Percentiles rank a stretch among this genome's conserved stretches.
Evolutionary conservation across 176 grass and related monocot species (phyloP).

Genomic region (Aegilops umbellulata): DNA sequence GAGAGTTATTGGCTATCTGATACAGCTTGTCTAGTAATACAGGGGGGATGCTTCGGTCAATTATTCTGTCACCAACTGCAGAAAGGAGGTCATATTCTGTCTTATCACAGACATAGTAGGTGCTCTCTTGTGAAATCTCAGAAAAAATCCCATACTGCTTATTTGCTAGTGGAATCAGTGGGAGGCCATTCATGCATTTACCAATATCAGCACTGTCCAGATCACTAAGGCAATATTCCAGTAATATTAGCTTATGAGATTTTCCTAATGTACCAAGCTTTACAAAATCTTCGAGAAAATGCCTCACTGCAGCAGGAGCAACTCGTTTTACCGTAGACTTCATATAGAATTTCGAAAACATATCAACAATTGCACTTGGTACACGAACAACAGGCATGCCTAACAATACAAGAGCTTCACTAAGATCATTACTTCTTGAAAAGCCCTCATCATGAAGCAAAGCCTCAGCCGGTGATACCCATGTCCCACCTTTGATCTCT

Average conservation of each 20-base stretch:
- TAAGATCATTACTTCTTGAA: conserved; percentile 64
- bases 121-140: conserved; percentile 35
- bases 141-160: conserved; percentile 71
- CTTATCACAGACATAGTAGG: conserved; percentile 72
- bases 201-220: conserved; percentile 57
- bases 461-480: conserved; percentile 74
- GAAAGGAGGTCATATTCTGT: conserved; percentile 76
- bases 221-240: conserved; percentile 86
- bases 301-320: conserved; percentile 60
- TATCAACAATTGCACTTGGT: conserved; percentile 50
- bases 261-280: conserved; percentile 43
- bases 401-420: conserved; percentile 64
- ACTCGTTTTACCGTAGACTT: conserved; percentile 49
- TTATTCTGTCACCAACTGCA: conserved; percentile 63
- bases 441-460: conserved; percentile 80
- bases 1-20: conserved; percentile 60
- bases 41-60: conserved; percentile 70
- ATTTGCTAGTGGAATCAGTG: conserved; percentile 89
- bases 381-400: conserved; percentile 66
- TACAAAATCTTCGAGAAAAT: conserved; percentile 63
- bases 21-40: conserved; percentile 56
- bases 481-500: conserved; percentile 58
- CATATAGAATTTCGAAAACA: conserved; percentile 67
- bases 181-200: conserved; percentile 69
- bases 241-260: conserved; percentile 68